These are phyloP conservation scores for Pythium dissotocum DNA, from an alignment of 352 stramenopile species.

Conservation along the genomic window DNA sequence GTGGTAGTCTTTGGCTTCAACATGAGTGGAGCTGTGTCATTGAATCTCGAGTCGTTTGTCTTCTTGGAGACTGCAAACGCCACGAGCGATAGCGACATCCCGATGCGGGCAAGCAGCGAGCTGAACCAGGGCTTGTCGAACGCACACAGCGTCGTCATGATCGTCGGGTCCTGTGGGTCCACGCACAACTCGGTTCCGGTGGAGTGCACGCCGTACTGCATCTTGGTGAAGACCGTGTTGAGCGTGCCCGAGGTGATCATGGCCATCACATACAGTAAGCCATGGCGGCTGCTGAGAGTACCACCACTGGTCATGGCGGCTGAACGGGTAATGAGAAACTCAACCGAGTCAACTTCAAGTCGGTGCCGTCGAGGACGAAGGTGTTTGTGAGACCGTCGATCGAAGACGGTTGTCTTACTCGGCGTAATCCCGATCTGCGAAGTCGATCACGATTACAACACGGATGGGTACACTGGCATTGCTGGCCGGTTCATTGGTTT, in stretches of 20 bases:
- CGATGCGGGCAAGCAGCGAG: conserved; percentile 75
- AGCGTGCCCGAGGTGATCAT: conserved; percentile 80
- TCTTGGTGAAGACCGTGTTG: conserved; percentile 82
- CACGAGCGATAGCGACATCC: conserved; percentile 69
- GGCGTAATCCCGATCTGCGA: too few relatives aligned
- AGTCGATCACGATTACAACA: too few relatives aligned
- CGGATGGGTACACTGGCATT: too few relatives aligned
- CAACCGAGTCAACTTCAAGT: too few relatives aligned
- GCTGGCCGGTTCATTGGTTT: too few relatives aligned
- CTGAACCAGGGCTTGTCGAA: conserved; percentile 85
- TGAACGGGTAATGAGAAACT: too few relatives aligned
- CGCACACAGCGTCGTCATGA: conserved; percentile 47
- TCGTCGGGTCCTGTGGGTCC: conserved; percentile 31
- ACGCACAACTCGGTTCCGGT: conserved; percentile 50
- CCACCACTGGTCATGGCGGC: neutral
- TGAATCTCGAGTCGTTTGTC: too few relatives aligned
- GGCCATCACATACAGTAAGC: conserved; percentile 37
- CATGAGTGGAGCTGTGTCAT: too few relatives aligned
- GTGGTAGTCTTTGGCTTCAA: too few relatives aligned
- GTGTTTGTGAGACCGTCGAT: too few relatives aligned
- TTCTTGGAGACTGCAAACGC: conserved; percentile 18
- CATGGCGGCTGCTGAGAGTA: neutral
- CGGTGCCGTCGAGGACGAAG: too few relatives aligned
- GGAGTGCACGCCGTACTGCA: conserved; percentile 60
- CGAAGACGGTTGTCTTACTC: too few relatives aligned